Evolutionary conservation across 176 grass and related monocot genomes (phyloP).

Genomic region (Tillandsia fasciculata): DNA sequence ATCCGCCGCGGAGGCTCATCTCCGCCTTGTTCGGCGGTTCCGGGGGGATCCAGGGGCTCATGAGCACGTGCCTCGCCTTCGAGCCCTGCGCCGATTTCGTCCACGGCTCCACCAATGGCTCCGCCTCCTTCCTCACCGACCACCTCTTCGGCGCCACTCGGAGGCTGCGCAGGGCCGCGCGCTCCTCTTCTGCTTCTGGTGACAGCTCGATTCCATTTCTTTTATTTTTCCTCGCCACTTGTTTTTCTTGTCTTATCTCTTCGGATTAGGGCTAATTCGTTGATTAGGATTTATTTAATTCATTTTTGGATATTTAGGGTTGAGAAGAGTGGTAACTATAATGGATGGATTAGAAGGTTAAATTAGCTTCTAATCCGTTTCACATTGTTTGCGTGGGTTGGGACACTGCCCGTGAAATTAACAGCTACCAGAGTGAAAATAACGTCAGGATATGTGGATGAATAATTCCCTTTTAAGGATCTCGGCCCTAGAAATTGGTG

Average conservation of each 20-base stretch:
- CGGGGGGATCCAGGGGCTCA: constrained; percentile 3
- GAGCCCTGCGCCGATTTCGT: not conserved
- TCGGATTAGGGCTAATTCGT: too few species aligned
- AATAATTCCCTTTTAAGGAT: not conserved
- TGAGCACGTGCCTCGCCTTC: not conserved
- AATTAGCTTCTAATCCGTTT: not conserved
- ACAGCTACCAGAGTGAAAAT: not conserved
- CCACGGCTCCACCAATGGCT: too few species aligned
- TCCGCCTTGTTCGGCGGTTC: not conserved
- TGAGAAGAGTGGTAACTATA: too few species aligned
- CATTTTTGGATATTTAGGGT: too few species aligned
- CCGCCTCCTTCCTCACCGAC: not conserved
- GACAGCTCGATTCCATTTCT: not conserved
- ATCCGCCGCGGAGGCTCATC: constrained; percentile 1
- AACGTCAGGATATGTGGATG: not conserved
- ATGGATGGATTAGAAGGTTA: not conserved
- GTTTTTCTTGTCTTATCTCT: not conserved
- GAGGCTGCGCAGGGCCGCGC: not conserved
- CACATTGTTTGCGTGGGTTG: not conserved
- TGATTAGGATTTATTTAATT: too few species aligned
- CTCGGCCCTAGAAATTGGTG: not conserved
- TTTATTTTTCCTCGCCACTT: not conserved
- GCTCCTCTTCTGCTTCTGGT: not conserved
- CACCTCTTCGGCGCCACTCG: not conserved
- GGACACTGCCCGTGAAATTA: not conserved